phyloP scores from a whole-genome alignment of 495 filamentous ascomycete species.

The Penicillium paxilli region DNA sequence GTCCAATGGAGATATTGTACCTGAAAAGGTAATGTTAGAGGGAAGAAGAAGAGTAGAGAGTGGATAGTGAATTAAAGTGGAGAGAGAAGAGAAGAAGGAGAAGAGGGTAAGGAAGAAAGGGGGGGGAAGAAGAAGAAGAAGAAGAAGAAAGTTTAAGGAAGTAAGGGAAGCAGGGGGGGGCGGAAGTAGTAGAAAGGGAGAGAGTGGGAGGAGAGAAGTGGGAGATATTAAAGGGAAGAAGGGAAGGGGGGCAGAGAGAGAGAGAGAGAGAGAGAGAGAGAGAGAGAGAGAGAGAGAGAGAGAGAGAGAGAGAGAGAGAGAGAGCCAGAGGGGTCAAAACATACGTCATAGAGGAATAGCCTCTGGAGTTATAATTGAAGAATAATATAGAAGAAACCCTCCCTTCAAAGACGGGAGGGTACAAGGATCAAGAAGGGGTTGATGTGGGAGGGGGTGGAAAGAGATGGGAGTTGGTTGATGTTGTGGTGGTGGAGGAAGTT shows the following conservation, averaged over 20 bases:
- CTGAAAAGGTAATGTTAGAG: slow-evolving; percentile 22
- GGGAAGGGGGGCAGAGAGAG: slow-evolving; percentile 1
- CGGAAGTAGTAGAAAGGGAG: slow-evolving; percentile 19
- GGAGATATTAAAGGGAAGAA: slow-evolving; percentile 13
- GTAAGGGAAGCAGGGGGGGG: background rate
- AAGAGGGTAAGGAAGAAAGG: slow-evolving; percentile 3
- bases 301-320: slow-evolving; percentile 13
- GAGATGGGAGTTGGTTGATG: too few species aligned
- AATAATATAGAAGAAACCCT: background rate
- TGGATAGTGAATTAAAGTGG: slow-evolving; percentile 42
- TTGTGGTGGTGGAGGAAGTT: too few species aligned
- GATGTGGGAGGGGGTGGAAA: too few species aligned
- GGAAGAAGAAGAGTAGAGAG: slow-evolving; percentile 13
- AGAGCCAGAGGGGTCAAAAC: slow-evolving; percentile 19
- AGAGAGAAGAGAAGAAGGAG: slow-evolving; percentile 19
- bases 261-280: slow-evolving; percentile 13
- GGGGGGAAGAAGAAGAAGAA: slow-evolving; percentile 5
- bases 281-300: slow-evolving; percentile 22
- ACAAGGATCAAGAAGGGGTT: too few species aligned
- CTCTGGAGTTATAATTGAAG: slow-evolving; percentile 7
- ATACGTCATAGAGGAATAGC: slow-evolving; percentile 31
- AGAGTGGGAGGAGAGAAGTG: slow-evolving; percentile 46
- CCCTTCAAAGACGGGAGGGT: slow-evolving; percentile 19
- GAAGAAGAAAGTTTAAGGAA: slow-evolving; percentile 1
- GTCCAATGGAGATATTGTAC: slow-evolving; percentile 52